Percentiles rank a stretch among this genome's conserved stretches.
phyloP scores from a whole-genome alignment of 805 yeast species.

The Cyberlindnera galapagoensis region DNA sequence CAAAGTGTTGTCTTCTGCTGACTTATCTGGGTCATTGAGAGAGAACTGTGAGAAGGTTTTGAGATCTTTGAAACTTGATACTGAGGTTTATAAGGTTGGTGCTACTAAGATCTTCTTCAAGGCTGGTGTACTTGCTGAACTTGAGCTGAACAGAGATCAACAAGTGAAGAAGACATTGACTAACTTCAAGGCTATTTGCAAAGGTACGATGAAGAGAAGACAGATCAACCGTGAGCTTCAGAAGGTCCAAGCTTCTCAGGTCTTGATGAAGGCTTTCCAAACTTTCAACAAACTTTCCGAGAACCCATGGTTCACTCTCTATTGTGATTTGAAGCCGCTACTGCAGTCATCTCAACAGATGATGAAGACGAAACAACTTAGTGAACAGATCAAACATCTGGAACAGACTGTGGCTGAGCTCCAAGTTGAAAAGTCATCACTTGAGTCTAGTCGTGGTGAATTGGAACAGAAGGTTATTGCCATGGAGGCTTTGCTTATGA shows the following conservation, averaged over 20 bases:
- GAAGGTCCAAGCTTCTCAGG: slow-evolving; percentile 62
- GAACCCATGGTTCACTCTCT: slow-evolving; percentile 78
- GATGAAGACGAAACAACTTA: slow-evolving; percentile 48
- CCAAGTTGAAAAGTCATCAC: slow-evolving; percentile 28
- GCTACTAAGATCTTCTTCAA: slow-evolving; percentile 90
- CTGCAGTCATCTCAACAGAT: slow-evolving; percentile 58
- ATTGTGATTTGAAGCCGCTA: slow-evolving; percentile 67
- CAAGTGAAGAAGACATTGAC: slow-evolving; percentile 50
- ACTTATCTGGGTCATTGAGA: slow-evolving; percentile 45
- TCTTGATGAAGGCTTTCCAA: slow-evolving; percentile 56
- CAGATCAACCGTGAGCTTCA: slow-evolving; percentile 41
- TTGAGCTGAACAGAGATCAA: slow-evolving; percentile 73
- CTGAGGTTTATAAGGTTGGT: slow-evolving; percentile 82
- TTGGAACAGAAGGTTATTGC: slow-evolving; percentile 25
- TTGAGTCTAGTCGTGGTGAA: no score
- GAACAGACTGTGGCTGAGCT: slow-evolving; percentile 38
- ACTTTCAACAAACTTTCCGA: slow-evolving; percentile 40
- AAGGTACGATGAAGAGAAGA: slow-evolving; percentile 59
- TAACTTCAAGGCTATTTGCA: slow-evolving; percentile 53
- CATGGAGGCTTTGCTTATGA: slow-evolving; percentile 28
- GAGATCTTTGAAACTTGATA: slow-evolving; percentile 58
- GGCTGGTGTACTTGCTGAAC: slow-evolving; percentile 89
- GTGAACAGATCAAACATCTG: slow-evolving; percentile 47
- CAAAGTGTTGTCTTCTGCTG: slow-evolving; percentile 39
- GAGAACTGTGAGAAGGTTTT: slow-evolving; percentile 66